These are phyloP conservation scores for Lichtheimia hyalospora DNA, from an alignment of 371 early-diverging fungal species.

Conservation along the genomic window DNA sequence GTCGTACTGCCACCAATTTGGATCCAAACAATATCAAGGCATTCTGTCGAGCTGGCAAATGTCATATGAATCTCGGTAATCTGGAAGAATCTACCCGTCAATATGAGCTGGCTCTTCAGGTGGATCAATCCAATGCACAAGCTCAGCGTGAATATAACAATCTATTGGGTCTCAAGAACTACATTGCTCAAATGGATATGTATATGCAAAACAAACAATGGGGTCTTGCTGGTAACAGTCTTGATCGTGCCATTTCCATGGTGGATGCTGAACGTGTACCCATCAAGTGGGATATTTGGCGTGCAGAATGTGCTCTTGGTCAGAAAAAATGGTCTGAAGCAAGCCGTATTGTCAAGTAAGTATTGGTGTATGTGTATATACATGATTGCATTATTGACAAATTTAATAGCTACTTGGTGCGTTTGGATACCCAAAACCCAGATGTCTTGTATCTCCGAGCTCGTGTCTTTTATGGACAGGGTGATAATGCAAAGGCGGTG, in stretches of 20 bases:
- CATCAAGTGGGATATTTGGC: conserved; percentile 69
- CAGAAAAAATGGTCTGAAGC: conserved; percentile 72
- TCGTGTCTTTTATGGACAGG: conserved; percentile 72
- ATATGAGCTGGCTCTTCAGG: conserved; percentile 39
- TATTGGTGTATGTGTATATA: neutral
- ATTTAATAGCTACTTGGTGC: conserved; percentile 50
- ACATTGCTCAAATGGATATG: conserved; percentile 57
- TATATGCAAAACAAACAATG: conserved; percentile 59
- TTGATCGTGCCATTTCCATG: conserved; percentile 63
- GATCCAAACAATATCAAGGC: conserved; percentile 73
- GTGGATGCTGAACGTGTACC: conserved; percentile 60
- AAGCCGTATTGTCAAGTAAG: conserved; percentile 56
- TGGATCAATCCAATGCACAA: conserved; percentile 50
- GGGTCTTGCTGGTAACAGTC: conserved; percentile 58
- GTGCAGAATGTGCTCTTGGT: conserved; percentile 73
- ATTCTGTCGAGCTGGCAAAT: conserved; percentile 72
- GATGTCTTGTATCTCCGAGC: conserved; percentile 78
- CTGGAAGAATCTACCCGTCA: conserved; percentile 52
- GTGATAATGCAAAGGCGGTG: conserved; percentile 60
- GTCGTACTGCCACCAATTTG: conserved; percentile 59
- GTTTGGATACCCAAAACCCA: conserved; percentile 67
- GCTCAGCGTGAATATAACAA: conserved; percentile 48
- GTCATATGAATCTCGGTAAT: conserved; percentile 67
- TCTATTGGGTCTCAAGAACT: conserved; percentile 50
- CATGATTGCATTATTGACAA: neutral